Evolutionary conservation across 169 alveolate species (phyloP).

Genomic region (Plasmodium inui): DNA sequence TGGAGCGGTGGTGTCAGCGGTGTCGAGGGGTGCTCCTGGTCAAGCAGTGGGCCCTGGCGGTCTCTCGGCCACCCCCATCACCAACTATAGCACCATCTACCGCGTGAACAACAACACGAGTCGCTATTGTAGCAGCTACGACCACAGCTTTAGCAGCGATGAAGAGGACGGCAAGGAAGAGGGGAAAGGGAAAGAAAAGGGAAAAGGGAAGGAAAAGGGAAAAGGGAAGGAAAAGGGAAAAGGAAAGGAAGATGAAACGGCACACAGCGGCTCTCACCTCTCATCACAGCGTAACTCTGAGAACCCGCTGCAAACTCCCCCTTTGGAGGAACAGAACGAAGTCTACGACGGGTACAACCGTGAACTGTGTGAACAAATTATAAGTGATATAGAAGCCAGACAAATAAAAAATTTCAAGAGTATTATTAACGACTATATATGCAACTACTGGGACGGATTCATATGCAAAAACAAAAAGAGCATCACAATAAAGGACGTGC

Average conservation of each 20-base stretch:
- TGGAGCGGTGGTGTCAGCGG: background rate
- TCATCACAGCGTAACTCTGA: background rate
- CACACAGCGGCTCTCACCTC: background rate
- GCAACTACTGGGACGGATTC: slow-evolving; percentile 83
- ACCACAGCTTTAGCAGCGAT: background rate
- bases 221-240: background rate
- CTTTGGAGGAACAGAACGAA: background rate
- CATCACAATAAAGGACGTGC: slow-evolving; percentile 77
- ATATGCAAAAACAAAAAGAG: slow-evolving; percentile 79
- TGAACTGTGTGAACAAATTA: background rate
- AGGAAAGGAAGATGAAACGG: background rate
- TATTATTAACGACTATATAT: slow-evolving; percentile 75
- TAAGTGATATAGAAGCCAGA: slow-evolving; percentile 22
- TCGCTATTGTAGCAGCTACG: background rate
- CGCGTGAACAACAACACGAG: background rate
- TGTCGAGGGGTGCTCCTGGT: background rate
- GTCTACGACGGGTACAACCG: background rate
- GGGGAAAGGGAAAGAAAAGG: background rate
- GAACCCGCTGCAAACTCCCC: background rate
- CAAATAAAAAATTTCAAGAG: slow-evolving; percentile 52
- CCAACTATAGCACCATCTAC: background rate
- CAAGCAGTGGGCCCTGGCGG: background rate
- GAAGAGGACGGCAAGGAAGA: background rate
- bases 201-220: background rate
- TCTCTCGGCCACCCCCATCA: background rate